Evolutionary conservation across 1,284 basidiomycete genomes (phyloP), one percentile per base, ranked within the genome.

Genomic region (Coniferiporia weirii): DNA sequence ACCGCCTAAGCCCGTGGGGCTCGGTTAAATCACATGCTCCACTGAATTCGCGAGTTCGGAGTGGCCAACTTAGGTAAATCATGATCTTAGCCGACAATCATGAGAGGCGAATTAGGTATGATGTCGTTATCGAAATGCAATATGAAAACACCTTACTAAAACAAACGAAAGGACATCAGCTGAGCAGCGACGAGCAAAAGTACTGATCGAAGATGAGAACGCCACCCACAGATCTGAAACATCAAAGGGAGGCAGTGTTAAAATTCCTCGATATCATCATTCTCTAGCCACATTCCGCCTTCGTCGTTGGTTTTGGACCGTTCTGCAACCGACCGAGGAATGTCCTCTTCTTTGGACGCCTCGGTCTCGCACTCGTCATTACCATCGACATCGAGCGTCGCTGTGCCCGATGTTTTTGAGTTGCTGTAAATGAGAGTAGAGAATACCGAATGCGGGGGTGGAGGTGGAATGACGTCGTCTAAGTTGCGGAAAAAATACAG

Each of bases 251-350:
- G 19, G 19, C 19, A 43, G 13, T 44, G 20, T 52, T 59, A 73
- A 63, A 71, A 72, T 19, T 87, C 83, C 63, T 86, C 83, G 57
- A 89, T 89, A 66, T 88, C 86, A 67, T 90, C 87, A 15, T 74
- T 77, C 56, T 85, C 83, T 65, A 88, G 67, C 82, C 83, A 88
- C 12, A 79, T 80, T n/a, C 78, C 81, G 48, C 63, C 62, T n/a
- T 48, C 44, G 17, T 19, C 58, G 38, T 1, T 36, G 34, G 49
- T 19, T 35, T 49, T 45, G 17, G 19, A 43, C 20, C 4, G 22
- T 53, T 40, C 54, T 64, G 59, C 52, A 57, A 58, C 22, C 59
- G 55, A n/a, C 34, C 15, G 52, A 36, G 38, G 49, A 54, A 32
- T 52, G 36, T 32, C 49, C 49, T 54, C 40, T 19, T 43, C 35